phyloP scores from a whole-genome alignment of 179 eudicot species.

The Silene coronaria region DNA sequence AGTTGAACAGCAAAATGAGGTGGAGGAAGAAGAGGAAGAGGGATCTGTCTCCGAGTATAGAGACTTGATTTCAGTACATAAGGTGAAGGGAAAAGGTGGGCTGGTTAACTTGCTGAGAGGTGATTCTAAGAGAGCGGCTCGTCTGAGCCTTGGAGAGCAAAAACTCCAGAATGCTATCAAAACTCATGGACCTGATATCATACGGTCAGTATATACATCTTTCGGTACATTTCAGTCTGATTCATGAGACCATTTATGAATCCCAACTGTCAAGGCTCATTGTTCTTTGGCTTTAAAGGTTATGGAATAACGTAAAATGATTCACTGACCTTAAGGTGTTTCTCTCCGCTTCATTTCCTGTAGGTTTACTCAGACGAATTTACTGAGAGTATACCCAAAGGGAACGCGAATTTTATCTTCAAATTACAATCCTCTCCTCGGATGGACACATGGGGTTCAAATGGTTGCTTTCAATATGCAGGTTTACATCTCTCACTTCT shows the following conservation, averaged over 20 bases:
- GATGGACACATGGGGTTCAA: constrained; percentile 89
- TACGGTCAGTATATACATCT: constrained; percentile 34
- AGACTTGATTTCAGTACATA: constrained; percentile 51
- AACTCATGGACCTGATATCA: constrained; percentile 38
- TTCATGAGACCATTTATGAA: background rate
- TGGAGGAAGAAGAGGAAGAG: constrained; percentile 32
- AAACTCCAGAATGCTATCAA: constrained; percentile 39
- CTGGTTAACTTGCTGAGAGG: constrained; percentile 26
- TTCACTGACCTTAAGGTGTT: background rate
- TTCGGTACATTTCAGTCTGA: background rate
- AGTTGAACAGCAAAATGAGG: constrained; percentile 19
- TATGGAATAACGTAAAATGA: background rate
- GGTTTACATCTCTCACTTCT: constrained; percentile 35
- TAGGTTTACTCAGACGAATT: constrained; percentile 71
- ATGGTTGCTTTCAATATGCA: constrained; percentile 96
- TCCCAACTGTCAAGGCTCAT: too few species aligned
- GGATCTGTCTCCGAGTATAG: constrained; percentile 34
- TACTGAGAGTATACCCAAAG: constrained; percentile 73
- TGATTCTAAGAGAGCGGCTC: constrained; percentile 35
- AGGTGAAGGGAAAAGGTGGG: constrained; percentile 45
- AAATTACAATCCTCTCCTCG: constrained; percentile 68
- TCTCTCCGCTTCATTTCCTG: background rate
- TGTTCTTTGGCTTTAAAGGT: too few species aligned
- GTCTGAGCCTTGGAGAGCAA: constrained; percentile 54
- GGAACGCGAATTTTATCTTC: constrained; percentile 72